Evolutionary conservation across 1,139 yeast genomes (phyloP).

Genomic region (Hanseniaspora sp.): DNA sequence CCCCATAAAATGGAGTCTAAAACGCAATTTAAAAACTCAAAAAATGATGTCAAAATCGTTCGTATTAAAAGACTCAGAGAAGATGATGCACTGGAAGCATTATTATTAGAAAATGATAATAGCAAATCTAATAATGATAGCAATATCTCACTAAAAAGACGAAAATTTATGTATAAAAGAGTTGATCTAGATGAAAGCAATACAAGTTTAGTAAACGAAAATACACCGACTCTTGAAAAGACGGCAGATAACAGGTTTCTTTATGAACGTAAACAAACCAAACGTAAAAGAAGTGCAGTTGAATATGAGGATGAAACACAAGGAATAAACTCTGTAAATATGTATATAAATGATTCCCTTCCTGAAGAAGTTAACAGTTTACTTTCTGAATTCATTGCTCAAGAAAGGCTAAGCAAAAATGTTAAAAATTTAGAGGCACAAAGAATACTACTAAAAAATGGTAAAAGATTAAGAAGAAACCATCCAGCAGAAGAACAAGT

Average conservation of each 20-base stretch:
- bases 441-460: constrained; percentile 14
- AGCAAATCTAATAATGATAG: background rate
- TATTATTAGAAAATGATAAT: constrained; percentile 32
- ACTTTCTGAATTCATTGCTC: constrained; percentile 45
- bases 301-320: background rate
- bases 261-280: background rate
- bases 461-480: constrained; percentile 25
- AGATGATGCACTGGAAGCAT: constrained; percentile 78
- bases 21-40: background rate
- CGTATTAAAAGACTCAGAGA: constrained; percentile 76
- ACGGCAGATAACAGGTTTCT: constrained; percentile 10
- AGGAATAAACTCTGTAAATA: background rate
- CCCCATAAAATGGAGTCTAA: background rate
- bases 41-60: constrained; percentile 36
- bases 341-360: constrained; percentile 22
- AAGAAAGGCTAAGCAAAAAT: constrained; percentile 23
- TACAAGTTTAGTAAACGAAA: background rate
- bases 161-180: constrained; percentile 28
- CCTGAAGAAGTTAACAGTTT: constrained; percentile 58
- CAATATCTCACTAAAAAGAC: constrained; percentile 28
- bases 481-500: constrained; percentile 21
- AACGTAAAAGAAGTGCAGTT: constrained; percentile 2
- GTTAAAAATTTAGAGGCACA: constrained; percentile 15
- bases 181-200: constrained; percentile 20
- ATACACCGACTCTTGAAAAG: constrained; percentile 12